Base-by-base conservation (phyloP, 305 asterid species). In the Fraxinus albicans region DNA sequence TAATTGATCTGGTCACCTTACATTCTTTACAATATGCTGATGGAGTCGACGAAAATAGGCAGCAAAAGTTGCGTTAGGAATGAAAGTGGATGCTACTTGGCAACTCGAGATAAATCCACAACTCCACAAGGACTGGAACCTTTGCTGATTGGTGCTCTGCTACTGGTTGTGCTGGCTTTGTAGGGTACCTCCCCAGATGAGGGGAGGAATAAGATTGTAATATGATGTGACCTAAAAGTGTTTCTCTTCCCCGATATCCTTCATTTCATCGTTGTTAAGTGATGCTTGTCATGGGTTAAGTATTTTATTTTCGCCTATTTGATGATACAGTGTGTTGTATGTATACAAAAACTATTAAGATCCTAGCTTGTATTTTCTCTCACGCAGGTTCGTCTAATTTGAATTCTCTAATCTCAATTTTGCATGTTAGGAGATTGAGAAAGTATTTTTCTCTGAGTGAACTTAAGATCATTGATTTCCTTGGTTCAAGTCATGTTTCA, bases 51-150 rank as follows among this genome's bases (percentile, higher is more conserved):
- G 79, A 76, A 80, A 35, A 47, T 50, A 23, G 50, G 82, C 76
- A 10, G 53, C 13, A 47, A 42, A 79, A 76, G 83, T 79, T 79
- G 81, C 79, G 80, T 80, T 73, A 36, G 33, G 72, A 70, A 77
- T 74, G 84, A 73, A 86, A 31, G 67, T 77, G 53, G 79, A 74
- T 81, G 34, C 72, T 8, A 70, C 76, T 34, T 17, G 6, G 25
- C 76, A 5, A 72, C 12, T 72, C 25, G 2, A 72, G 44, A 17
- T 72, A 69, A 69, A 13, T 69, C 10, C 34, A 17, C 47, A 72
- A 31, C 77, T 72, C 42, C 47, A 33, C 15, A 8, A 33, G 77
- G 25, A 6, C 47, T 34, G 77, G 77, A 33, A 15, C 42, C 44
- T 34, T 15, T 72, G 77, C 47, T 72, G 77, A 34, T 15, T 72